A percentile compares a stretch with the other conserved stretches of the same genome.
Evolutionary conservation across 257 asterid genomes (phyloP).

Genomic region (Solanum paucissectum): DNA sequence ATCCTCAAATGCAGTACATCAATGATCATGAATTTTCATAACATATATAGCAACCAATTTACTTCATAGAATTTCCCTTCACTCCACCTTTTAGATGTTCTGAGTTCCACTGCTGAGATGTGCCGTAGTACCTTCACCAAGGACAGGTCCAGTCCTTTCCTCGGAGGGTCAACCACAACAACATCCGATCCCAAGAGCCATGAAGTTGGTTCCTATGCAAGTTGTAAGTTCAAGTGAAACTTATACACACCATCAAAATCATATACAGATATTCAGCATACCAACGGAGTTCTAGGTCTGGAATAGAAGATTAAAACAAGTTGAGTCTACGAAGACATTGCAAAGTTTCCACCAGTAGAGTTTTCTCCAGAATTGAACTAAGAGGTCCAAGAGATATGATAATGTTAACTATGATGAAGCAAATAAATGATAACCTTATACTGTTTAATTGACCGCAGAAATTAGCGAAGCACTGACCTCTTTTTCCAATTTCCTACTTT

Average conservation of each 20-base stretch:
- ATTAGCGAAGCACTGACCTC: conserved; percentile 4
- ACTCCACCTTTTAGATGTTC: conserved; percentile 42
- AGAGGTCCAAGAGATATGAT: not conserved
- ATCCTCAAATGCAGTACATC: conserved; percentile 1
- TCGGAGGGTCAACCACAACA: conserved; percentile 92
- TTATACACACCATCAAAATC: not conserved
- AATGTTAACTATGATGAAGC: not conserved
- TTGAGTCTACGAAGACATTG: not conserved
- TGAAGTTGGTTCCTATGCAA: conserved; percentile 67
- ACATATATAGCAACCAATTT: not conserved
- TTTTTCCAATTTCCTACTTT: conserved; percentile 43
- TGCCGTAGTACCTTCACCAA: conserved; percentile 49
- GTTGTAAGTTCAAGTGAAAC: conserved; percentile 5
- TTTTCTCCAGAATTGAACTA: not conserved
- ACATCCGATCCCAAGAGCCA: conserved; percentile 93
- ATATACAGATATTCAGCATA: not conserved
- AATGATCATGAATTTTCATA: conserved; percentile 1
- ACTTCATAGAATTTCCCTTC: conserved; percentile 3
- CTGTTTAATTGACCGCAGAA: not conserved
- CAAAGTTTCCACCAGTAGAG: not conserved
- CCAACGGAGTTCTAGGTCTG: not conserved
- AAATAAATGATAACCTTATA: not conserved
- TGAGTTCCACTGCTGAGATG: conserved; percentile 29
- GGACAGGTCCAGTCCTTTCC: conserved; percentile 84
- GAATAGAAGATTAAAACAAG: not conserved